Evolutionary conservation across 2,329 filamentous ascomycete genomes (phyloP), one percentile per base, ranked within the genome.

Genomic region (Chaetothyriales sp.): DNA sequence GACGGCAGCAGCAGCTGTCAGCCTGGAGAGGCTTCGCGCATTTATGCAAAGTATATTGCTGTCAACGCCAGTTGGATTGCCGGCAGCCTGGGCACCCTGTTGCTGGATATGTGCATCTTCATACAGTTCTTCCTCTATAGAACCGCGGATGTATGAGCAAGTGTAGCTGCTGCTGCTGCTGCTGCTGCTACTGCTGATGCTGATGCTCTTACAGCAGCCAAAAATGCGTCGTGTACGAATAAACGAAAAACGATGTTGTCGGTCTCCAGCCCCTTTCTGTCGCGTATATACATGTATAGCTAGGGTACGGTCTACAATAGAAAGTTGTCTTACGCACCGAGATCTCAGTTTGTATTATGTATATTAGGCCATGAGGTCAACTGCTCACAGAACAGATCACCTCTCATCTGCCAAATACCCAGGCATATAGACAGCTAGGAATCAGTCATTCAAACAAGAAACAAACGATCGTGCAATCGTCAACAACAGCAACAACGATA

Each of bases 61-160:
- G 84, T 96, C 32, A 98, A 96, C 65, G 70, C 87, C 26, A 89
- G 84, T 57, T 98, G 92, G 92, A 63, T 98, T 53, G 73, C 88
- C 2, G 92, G 92, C 1, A 95, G 89, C 64, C 73, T 92, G 47
- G 88, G 93, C 1, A 95, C 90, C 1, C 70, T 96, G 51, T 68
- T 92, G 50, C 69, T 96, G 57, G 92, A 96, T 67, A 73, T 89
- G 64, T 79, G 77, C 25, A 92, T 96, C 2, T 95, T 95, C 66
- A 78, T 79, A 9, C 90, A 96, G 67, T 95, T 94, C 64, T 95
- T 93, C 64, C 66, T 94, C 62, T 96, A 96, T 66, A 76, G 73
- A 44, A 67, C 68, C 50, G 64, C 62, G 48, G 56, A 52, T 39
- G 48, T 55, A 52, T 39, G 10, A 15, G 15, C 12, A 12, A 5